Evolutionary conservation across 2,329 filamentous ascomycete species (phyloP).

Genomic region (Shiraia bambusicola): DNA sequence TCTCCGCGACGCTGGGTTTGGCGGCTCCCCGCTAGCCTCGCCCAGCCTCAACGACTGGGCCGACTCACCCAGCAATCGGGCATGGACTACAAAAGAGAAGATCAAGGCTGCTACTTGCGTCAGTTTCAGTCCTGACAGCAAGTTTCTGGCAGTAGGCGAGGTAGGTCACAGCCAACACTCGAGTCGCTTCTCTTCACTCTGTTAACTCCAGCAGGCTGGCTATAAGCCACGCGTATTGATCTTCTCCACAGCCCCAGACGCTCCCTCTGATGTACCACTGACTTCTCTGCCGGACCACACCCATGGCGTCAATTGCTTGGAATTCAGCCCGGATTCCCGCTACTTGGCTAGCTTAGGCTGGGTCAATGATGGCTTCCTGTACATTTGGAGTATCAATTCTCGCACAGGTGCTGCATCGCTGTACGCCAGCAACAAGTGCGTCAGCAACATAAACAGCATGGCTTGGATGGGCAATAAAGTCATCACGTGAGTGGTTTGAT

Average conservation of each 20-base stretch:
- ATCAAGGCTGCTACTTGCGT: constrained; percentile 94
- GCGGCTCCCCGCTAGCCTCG: constrained; percentile 48
- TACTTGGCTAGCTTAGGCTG: constrained; percentile 87
- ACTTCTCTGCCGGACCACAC: constrained; percentile 86
- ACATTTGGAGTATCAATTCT: constrained; percentile 85
- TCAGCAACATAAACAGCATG: constrained; percentile 81
- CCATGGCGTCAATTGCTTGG: constrained; percentile 83
- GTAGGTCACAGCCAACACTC: constrained; percentile 41
- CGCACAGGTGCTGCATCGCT: constrained; percentile 77
- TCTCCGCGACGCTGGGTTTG: constrained; percentile 52
- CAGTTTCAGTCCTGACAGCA: constrained; percentile 82
- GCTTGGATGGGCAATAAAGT: constrained; percentile 84
- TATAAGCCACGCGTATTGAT: constrained; percentile 90
- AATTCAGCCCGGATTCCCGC: constrained; percentile 84
- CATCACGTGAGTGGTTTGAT: constrained; percentile 60
- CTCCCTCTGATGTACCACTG: constrained; percentile 76
- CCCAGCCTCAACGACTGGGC: constrained; percentile 51
- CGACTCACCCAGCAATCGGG: constrained; percentile 66
- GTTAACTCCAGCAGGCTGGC: constrained; percentile 63
- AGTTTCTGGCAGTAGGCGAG: constrained; percentile 88
- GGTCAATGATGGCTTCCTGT: constrained; percentile 90
- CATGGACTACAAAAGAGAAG: constrained; percentile 84
- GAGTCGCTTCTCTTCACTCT: not conserved
- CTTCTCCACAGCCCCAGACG: constrained; percentile 76
- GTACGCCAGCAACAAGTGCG: constrained; percentile 89